Percentiles rank a stretch among this genome's conserved stretches.
Evolutionary conservation across 2,329 filamentous ascomycete species (phyloP).

Genomic region (Zopfia rhizophila): DNA sequence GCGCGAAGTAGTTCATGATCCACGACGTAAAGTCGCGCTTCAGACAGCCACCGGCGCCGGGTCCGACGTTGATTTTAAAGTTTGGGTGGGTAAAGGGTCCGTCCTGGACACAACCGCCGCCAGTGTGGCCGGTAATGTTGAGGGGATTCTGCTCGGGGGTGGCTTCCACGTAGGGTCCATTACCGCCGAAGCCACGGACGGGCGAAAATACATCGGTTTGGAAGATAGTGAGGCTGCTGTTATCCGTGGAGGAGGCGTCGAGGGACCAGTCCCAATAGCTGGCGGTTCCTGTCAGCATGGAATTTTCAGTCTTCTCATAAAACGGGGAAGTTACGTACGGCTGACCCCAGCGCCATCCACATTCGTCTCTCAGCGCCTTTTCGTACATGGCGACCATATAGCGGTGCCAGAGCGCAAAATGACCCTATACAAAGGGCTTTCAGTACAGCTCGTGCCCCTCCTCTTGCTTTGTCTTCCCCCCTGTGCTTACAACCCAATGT

Average conservation of each 20-base stretch:
- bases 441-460: no score
- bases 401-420: slow-evolving; percentile 36
- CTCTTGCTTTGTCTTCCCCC: no score
- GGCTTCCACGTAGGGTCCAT: slow-evolving; percentile 39
- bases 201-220: slow-evolving; percentile 32
- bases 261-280: slow-evolving; percentile 39
- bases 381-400: slow-evolving; percentile 35
- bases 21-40: slow-evolving; percentile 44
- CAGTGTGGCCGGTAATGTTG: slow-evolving; percentile 38
- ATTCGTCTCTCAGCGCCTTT: slow-evolving; percentile 34
- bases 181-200: slow-evolving; percentile 46
- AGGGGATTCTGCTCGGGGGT: slow-evolving; percentile 36
- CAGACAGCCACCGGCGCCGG: slow-evolving; percentile 35
- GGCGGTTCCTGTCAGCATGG: not conserved
- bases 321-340: slow-evolving; percentile 14
- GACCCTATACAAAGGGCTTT: no score
- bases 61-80: slow-evolving; percentile 34
- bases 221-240: slow-evolving; percentile 23
- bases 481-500: slow-evolving; percentile 34
- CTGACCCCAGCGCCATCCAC: slow-evolving; percentile 35
- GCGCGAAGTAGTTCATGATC: slow-evolving; percentile 34
- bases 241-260: slow-evolving; percentile 31
- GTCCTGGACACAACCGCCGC: slow-evolving; percentile 44
- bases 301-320: not conserved
- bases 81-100: slow-evolving; percentile 40